Percentiles rank a stretch among this genome's conserved stretches.
These are phyloP conservation scores for Fusarium begoniae DNA, from an alignment of 2,329 filamentous ascomycete genomes.

Conservation along the genomic window DNA sequence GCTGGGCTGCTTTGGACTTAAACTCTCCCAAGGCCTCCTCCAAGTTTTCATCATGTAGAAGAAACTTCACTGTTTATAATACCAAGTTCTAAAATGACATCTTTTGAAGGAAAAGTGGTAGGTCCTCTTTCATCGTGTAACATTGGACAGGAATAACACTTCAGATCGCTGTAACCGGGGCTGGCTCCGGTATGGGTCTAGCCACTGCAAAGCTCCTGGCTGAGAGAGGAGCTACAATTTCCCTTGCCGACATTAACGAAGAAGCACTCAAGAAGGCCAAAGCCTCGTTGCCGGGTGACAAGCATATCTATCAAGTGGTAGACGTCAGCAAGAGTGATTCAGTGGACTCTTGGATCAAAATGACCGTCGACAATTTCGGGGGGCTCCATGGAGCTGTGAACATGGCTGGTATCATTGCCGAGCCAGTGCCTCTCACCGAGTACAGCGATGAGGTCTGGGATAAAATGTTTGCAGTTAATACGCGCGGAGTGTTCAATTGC, in stretches of 20 bases:
- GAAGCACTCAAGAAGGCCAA: not conserved
- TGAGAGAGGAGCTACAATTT: slow-evolving; percentile 31
- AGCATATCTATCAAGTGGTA: slow-evolving; percentile 5
- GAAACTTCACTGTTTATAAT: rapidly evolving
- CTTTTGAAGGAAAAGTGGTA: slow-evolving; percentile 7
- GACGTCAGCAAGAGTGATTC: slow-evolving; percentile 21
- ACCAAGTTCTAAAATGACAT: not conserved
- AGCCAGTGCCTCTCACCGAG: slow-evolving; percentile 41
- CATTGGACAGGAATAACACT: not conserved
- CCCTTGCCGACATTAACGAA: slow-evolving; percentile 30
- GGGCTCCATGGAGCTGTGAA: slow-evolving; percentile 55
- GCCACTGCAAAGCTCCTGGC: slow-evolving; percentile 36
- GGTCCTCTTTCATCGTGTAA: not conserved
- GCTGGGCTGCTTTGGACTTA: not conserved
- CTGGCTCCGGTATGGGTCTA: slow-evolving; percentile 33
- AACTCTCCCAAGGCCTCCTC: not conserved
- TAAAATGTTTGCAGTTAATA: slow-evolving; percentile 54
- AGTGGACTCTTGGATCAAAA: slow-evolving; percentile 41
- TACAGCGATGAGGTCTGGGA: slow-evolving; percentile 55
- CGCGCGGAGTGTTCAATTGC: slow-evolving; percentile 60
- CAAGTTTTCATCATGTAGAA: no score
- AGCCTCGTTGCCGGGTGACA: not conserved
- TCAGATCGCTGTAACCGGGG: slow-evolving; percentile 32
- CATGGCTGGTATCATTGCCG: slow-evolving; percentile 42
- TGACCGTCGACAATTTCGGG: slow-evolving; percentile 48